These are phyloP conservation scores for Paracorniculantispora psalliotae DNA, from an alignment of 2,329 filamentous ascomycete species.

Conservation along the genomic window DNA sequence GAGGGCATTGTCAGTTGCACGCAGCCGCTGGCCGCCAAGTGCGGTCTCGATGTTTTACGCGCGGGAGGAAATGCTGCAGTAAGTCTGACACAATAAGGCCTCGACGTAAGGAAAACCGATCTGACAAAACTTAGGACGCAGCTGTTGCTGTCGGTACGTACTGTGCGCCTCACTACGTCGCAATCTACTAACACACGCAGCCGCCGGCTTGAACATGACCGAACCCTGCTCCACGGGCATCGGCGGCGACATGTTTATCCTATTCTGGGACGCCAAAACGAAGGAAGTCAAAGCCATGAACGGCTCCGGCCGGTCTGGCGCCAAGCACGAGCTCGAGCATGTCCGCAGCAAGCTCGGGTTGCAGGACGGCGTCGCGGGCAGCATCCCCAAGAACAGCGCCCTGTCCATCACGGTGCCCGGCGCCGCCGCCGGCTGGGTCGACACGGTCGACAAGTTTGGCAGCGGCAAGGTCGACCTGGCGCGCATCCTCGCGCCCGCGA, in stretches of 20 bases:
- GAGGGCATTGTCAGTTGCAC: conserved; percentile 87
- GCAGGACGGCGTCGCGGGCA: conserved; percentile 45
- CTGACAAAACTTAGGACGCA: conserved; percentile 62
- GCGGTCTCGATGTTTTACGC: conserved; percentile 77
- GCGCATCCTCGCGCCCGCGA: conserved; percentile 76
- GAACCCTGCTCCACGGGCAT: conserved; percentile 93
- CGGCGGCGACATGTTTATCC: conserved; percentile 94
- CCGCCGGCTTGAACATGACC: conserved; percentile 87
- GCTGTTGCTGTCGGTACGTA: conserved; percentile 79
- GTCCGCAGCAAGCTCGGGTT: conserved; percentile 67
- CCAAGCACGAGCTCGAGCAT: conserved; percentile 61
- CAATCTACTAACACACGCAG: conserved; percentile 37
- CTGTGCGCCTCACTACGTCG: background rate
- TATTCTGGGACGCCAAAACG: conserved; percentile 81
- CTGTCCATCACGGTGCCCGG: conserved; percentile 85
- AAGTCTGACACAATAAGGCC: conserved; percentile 33
- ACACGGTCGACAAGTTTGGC: conserved; percentile 81
- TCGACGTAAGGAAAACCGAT: background rate
- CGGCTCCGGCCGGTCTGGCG: conserved; percentile 80
- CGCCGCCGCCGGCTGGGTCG: conserved; percentile 88
- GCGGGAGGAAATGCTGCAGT: conserved; percentile 91
- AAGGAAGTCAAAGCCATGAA: conserved; percentile 83
- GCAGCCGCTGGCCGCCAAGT: conserved; percentile 83
- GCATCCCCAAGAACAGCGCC: conserved; percentile 70
- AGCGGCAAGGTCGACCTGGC: conserved; percentile 75